Base-by-base conservation (phyloP, 2,329 filamentous ascomycete species). In the Orbilia oligospora region DNA sequence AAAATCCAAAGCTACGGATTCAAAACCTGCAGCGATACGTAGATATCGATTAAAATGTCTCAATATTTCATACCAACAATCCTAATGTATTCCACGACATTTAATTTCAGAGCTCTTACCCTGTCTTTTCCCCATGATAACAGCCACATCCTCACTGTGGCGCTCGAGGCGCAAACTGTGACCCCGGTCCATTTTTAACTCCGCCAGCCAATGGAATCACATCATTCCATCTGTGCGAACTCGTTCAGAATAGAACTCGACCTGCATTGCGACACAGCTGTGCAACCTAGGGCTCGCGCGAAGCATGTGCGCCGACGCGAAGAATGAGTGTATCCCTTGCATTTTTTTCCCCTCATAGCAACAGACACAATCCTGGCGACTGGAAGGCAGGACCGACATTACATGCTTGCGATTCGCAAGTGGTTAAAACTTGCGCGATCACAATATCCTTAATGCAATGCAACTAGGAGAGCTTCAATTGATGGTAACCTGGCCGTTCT, bases 181-280 rank as follows among this genome's bases (percentile, higher is more conserved):
- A 41, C 38, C 44, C 61, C 20, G 24, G 27, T 38, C 41, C 12
- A 27, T 20, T 16, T 46, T 64, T 65, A 71, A 33, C 56, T 71
- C 68, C 68, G 70, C 18, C n/a, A n/a, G 1, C 70, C 70, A 73
- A 67, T 72, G 24, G 41, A 5, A 33, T 72, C 20, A 46, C 55
- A 24, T 61, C 41, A 51, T 24, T 6, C 8, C 66, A 48, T 30
- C n/a, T 18, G 63, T 48, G n/a, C n/a, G n/a, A n/a, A n/a, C n/a
- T n/a, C 27, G 3, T 30, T 30, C 27, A 30, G 6, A 18, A 71
- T 10, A 24, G 53, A 41, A 53, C 44, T 46, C 36, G 38, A 61
- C 38, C 41, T 49, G 68, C 56, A 58, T 58, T 65, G 24, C 24
- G 24, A 14, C 22, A 16, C n/a, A 58, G 36, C 22, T 22, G 48